These are phyloP conservation scores for Trichocladium uniseriatum DNA, from an alignment of 495 filamentous ascomycete genomes.

Conservation along the genomic window DNA sequence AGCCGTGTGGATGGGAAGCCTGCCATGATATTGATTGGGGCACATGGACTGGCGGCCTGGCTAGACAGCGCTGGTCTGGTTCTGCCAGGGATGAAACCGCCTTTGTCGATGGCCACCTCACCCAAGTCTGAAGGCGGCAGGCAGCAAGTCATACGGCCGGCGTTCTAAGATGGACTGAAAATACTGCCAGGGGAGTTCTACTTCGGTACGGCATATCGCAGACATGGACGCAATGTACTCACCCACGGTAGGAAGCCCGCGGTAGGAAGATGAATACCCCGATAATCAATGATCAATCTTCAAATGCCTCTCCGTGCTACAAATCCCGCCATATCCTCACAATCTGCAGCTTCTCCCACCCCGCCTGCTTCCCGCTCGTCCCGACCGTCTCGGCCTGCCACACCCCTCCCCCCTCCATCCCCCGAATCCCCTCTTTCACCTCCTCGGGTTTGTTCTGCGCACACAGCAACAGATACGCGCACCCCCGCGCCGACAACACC, in stretches of 20 bases:
- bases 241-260: not conserved
- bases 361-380: slow-evolving; percentile 71
- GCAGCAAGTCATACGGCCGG: not conserved
- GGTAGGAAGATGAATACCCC: slow-evolving; percentile 3
- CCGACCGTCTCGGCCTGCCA: slow-evolving; percentile 72
- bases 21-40: not conserved
- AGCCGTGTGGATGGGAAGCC: not conserved
- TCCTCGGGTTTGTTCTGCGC: slow-evolving; percentile 72
- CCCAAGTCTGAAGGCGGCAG: not conserved
- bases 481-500: slow-evolving; percentile 56
- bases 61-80: not conserved
- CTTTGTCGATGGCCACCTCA: not conserved
- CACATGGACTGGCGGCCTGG: not conserved
- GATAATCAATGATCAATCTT: not conserved
- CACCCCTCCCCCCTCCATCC: slow-evolving; percentile 26
- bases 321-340: slow-evolving; percentile 61
- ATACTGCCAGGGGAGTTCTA: not conserved
- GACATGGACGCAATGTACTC: not conserved
- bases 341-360: slow-evolving; percentile 85
- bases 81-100: not conserved
- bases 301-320: too few relatives aligned
- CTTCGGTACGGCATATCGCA: not conserved
- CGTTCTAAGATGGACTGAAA: slow-evolving; percentile 9
- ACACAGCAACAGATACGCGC: slow-evolving; percentile 85
- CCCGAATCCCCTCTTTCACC: slow-evolving; percentile 56